Evolutionary conservation across 805 yeast species (phyloP), one percentile per base, ranked within the genome.

Genomic region (Priceomyces melissophilus): DNA sequence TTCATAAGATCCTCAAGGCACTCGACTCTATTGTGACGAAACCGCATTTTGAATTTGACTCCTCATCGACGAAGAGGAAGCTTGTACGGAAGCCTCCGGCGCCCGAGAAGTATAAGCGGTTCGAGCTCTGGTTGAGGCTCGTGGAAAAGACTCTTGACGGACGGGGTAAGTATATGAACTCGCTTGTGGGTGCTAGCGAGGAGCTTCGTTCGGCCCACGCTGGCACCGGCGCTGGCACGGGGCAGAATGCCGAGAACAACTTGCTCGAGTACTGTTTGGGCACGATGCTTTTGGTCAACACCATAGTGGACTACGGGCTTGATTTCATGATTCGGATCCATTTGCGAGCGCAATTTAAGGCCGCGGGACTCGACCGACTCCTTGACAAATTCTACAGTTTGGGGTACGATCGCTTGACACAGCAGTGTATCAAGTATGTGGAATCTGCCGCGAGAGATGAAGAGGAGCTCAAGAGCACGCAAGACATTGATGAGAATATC

Each of bases 171-270:
- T 68, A 67, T 47, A 73, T 86, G 75, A 96, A 96, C 9, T 87
- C 96, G 1, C 61, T 84, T 53, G 98, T 91, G 7, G 97, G 97
- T 2, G 96, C 96, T 0, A 82, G 87, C 43, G 93, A 84, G 8
- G 97, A 91, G 49, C 74, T 80, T 40, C 81, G 79, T 43, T 60
- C 74, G 10, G 62, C 63, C 5, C 58, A 57, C 44, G 53, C 61
- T 5, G 66, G 67, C 3, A 37, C 53, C 2, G 13, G 49, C 5
- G 66, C 71, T 2, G 25, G 25, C 25, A 78, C 80, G 0, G 63
- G 63, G 16, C 68, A 75, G 26, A 72, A 73, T 37, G 74, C 79
- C 17, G 91, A 86, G 54, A 73, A 73, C 40, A 78, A 81, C 41
- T 64, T 87, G 17, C 64, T 76, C 44, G 96, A 89, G 42, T 90